These are phyloP conservation scores for Styphnolobium japonicum DNA, from an alignment of 306 rosid genomes.

Conservation along the genomic window DNA sequence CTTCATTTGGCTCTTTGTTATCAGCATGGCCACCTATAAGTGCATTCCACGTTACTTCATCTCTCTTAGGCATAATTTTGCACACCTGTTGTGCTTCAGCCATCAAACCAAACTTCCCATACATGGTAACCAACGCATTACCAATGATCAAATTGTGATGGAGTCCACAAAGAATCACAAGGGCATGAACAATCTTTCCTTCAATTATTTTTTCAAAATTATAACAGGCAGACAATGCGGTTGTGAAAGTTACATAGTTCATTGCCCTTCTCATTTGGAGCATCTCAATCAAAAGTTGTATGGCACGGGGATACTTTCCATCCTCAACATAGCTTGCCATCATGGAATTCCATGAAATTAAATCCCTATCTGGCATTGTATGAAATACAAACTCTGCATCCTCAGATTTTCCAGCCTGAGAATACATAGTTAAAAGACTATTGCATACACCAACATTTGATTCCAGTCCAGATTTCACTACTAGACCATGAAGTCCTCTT, in stretches of 20 bases:
- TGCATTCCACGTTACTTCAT: conserved; percentile 87
- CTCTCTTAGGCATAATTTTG: conserved; percentile 55
- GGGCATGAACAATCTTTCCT: conserved; percentile 71
- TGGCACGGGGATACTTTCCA: conserved; percentile 43
- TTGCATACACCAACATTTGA: conserved; percentile 66
- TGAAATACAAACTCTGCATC: conserved; percentile 67
- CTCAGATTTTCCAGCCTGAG: conserved; percentile 54
- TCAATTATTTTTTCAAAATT: conserved; percentile 41
- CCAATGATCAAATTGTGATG: conserved; percentile 58
- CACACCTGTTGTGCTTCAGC: conserved; percentile 49
- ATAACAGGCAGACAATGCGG: conserved; percentile 75
- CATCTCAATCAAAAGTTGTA: conserved; percentile 59
- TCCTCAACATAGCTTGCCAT: conserved; percentile 70
- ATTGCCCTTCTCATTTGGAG: conserved; percentile 38
- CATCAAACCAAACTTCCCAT: conserved; percentile 65
- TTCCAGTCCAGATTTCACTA: conserved; percentile 64
- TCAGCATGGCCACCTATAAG: conserved; percentile 78
- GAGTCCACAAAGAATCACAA: conserved; percentile 48
- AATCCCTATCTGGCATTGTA: conserved; percentile 73
- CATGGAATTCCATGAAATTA: conserved; percentile 93
- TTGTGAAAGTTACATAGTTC: conserved; percentile 66
- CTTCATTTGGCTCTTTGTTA: conserved; percentile 62
- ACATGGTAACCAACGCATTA: conserved; percentile 77
- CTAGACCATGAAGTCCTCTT: conserved; percentile 65
- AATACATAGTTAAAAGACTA: conserved; percentile 83